phyloP scores from a whole-genome alignment of 192 early-diverging fungal genomes.

The Entomortierella lignicola region DNA sequence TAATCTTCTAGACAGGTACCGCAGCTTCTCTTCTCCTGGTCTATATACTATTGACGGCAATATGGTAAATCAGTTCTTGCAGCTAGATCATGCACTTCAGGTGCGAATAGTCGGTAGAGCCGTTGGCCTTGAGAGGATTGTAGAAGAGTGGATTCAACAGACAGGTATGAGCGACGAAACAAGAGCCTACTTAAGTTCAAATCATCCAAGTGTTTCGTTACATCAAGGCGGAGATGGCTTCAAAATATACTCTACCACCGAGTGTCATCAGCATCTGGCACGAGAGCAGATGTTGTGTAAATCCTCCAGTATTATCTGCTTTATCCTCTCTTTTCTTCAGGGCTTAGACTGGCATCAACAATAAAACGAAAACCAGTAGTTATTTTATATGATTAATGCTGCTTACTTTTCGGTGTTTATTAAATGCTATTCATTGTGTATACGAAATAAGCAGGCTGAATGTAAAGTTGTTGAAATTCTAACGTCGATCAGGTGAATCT shows the following conservation, averaged over 20 bases:
- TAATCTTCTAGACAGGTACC: conserved; percentile 6
- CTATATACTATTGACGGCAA: conserved; percentile 23
- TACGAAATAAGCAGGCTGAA: too few relatives aligned
- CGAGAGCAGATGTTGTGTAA: conserved; percentile 5
- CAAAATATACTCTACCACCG: neutral
- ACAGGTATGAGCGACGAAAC: neutral
- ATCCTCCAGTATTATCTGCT: conserved; percentile 10
- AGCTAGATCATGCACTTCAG: conserved; percentile 23
- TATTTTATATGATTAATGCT: neutral
- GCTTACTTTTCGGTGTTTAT: too few relatives aligned
- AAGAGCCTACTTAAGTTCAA: neutral
- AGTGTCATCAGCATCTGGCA: neutral
- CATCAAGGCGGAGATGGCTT: neutral
- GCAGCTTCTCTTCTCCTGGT: conserved; percentile 12
- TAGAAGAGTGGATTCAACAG: conserved; percentile 32
- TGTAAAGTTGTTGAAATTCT: neutral
- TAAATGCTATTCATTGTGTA: neutral
- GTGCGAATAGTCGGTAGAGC: neutral
- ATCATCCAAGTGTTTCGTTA: neutral
- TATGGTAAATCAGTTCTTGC: conserved; percentile 23
- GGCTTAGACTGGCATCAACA: conserved; percentile 42
- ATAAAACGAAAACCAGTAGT: neutral
- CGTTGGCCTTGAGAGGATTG: conserved; percentile 14
- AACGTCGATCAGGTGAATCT: conserved; percentile 49
- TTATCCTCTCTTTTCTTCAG: conserved; percentile 2